These are phyloP conservation scores for Rhizopus stolonifer DNA, from an alignment of 371 early-diverging fungal genomes.

Conservation along the genomic window DNA sequence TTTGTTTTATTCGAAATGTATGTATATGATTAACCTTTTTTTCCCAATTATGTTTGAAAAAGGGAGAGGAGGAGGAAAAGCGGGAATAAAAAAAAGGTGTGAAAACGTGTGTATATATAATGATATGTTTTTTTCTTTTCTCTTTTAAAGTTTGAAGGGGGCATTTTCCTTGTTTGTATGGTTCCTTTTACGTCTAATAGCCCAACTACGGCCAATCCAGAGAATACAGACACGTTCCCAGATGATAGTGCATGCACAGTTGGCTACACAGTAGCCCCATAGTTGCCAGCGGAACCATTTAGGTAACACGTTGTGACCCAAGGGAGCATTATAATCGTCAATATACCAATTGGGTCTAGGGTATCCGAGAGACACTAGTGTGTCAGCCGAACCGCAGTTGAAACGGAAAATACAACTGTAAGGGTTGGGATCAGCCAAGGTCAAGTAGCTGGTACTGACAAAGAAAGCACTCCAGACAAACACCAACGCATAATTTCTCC, in stretches of 20 bases:
- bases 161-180: slow-evolving; percentile 21
- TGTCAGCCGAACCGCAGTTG: slow-evolving; percentile 68
- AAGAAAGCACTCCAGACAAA: slow-evolving; percentile 56
- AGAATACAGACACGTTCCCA: slow-evolving; percentile 58
- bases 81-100: not conserved
- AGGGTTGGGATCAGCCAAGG: slow-evolving; percentile 70
- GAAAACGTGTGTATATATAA: not conserved
- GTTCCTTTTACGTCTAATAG: slow-evolving; percentile 18
- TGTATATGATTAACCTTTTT: no score
- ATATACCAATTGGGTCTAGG: slow-evolving; percentile 52
- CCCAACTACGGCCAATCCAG: slow-evolving; percentile 47
- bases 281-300: slow-evolving; percentile 62
- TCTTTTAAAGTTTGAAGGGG: slow-evolving; percentile 27
- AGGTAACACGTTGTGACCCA: slow-evolving; percentile 75
- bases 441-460: slow-evolving; percentile 52
- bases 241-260: slow-evolving; percentile 36
- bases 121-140: not conserved
- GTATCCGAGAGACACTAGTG: slow-evolving; percentile 50
- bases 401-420: slow-evolving; percentile 72
- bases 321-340: slow-evolving; percentile 54
- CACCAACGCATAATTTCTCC: slow-evolving; percentile 61
- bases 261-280: slow-evolving; percentile 44
- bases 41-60: no score
- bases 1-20: not conserved
- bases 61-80: no score